Evolutionary conservation across 2,329 filamentous ascomycete genomes (phyloP).

Genomic region (Stachybotrys chlorohalonatus): DNA sequence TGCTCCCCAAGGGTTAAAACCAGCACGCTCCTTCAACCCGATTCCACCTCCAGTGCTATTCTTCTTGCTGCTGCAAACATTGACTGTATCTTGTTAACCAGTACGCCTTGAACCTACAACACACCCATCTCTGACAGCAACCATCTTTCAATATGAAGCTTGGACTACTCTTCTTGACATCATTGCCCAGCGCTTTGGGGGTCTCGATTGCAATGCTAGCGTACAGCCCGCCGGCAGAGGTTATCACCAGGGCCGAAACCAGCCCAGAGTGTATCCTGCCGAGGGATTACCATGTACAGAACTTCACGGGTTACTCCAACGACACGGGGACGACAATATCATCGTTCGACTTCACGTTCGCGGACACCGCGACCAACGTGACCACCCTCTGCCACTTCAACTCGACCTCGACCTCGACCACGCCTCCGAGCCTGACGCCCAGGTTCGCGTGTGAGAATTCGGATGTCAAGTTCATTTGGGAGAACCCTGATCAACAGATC

Average conservation of each 20-base stretch:
- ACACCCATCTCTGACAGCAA: not conserved
- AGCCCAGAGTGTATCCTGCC: slow-evolving; percentile 26
- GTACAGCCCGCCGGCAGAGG: slow-evolving; percentile 16
- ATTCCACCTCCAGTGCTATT: not conserved
- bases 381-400: slow-evolving; percentile 35
- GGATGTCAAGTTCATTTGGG: slow-evolving; percentile 34
- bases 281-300: slow-evolving; percentile 24
- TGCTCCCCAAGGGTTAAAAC: too few species aligned
- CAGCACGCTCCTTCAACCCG: not conserved
- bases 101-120: not conserved
- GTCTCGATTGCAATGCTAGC: slow-evolving; percentile 6
- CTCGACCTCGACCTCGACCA: slow-evolving; percentile 27
- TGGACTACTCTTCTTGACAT: slow-evolving; percentile 9
- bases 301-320: slow-evolving; percentile 26
- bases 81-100: too few species aligned
- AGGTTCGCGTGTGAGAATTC: slow-evolving; percentile 34
- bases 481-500: slow-evolving; percentile 16
- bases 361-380: slow-evolving; percentile 28
- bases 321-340: slow-evolving; percentile 21
- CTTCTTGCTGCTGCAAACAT: not conserved
- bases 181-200: slow-evolving; percentile 11
- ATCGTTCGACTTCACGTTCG: slow-evolving; percentile 29
- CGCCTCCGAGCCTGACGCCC: slow-evolving; percentile 16
- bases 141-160: not conserved
- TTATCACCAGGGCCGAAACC: slow-evolving; percentile 13